Percentiles rank a stretch among this genome's conserved stretches.
These are phyloP conservation scores for Ophiorrhiza pumila DNA, from an alignment of 257 asterid species.

Conservation along the genomic window DNA sequence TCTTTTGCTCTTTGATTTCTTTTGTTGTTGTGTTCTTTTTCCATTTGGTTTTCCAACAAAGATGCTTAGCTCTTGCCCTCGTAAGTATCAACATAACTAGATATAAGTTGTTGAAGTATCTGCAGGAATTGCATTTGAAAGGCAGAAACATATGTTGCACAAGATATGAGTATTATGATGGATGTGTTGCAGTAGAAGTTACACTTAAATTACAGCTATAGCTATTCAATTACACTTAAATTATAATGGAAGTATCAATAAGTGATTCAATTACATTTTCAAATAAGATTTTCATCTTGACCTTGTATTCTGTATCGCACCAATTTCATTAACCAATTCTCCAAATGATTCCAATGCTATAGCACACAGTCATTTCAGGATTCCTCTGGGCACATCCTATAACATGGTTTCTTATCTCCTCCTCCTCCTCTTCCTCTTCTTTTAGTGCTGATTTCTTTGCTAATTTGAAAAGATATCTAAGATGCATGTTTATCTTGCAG, in stretches of 20 bases:
- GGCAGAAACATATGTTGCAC: not conserved
- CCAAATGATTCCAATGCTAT: not conserved
- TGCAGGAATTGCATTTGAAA: not conserved
- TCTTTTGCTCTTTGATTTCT: not conserved
- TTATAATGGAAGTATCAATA: too few relatives aligned
- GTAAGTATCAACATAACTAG: not conserved
- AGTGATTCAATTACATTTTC: too few relatives aligned
- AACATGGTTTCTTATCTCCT: too few relatives aligned
- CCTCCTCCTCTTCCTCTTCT: not conserved
- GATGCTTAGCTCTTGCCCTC: not conserved
- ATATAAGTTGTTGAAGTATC: not conserved
- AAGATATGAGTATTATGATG: not conserved
- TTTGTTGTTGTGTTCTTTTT: not conserved
- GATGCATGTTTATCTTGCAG: constrained; percentile 42
- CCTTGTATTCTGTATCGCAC: not conserved
- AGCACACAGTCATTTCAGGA: not conserved
- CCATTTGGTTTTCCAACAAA: not conserved
- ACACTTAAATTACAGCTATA: too few relatives aligned
- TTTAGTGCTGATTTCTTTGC: not conserved
- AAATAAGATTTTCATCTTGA: too few relatives aligned
- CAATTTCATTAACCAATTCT: not conserved
- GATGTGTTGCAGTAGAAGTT: not conserved
- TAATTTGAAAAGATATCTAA: constrained; percentile 6
- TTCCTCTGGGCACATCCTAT: not conserved
- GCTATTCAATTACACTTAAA: too few relatives aligned